Evolutionary conservation across 2,329 filamentous ascomycete species (phyloP).

Genomic region (Phialocephala sp.): DNA sequence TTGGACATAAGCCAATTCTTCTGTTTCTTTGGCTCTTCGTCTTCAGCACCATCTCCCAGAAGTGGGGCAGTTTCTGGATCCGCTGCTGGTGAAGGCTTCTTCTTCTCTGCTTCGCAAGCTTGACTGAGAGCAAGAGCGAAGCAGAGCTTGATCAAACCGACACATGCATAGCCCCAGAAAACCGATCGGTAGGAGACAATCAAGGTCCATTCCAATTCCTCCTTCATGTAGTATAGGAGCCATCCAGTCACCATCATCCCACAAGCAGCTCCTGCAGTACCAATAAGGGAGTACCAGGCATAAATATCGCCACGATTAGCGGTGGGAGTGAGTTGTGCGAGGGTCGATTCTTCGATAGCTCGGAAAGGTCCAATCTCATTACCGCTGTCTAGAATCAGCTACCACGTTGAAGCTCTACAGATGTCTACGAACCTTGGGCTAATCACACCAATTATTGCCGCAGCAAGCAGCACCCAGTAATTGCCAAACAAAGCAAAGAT

Average conservation of each 20-base stretch:
- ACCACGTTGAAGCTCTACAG: constrained; percentile 1
- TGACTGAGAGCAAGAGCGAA: constrained; percentile 56
- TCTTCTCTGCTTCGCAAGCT: constrained; percentile 46
- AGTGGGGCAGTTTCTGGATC: constrained; percentile 40
- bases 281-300: constrained; percentile 65
- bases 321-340: constrained; percentile 59
- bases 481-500: constrained; percentile 58
- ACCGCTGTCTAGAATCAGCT: constrained; percentile 49
- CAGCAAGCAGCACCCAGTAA: constrained; percentile 63
- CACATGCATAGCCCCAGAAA: constrained; percentile 61
- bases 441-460: constrained; percentile 66
- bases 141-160: constrained; percentile 63
- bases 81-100: constrained; percentile 41
- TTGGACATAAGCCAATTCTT: constrained; percentile 41
- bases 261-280: constrained; percentile 63
- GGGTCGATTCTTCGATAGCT: constrained; percentile 64
- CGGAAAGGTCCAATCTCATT: constrained; percentile 69
- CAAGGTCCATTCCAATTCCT: constrained; percentile 49
- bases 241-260: constrained; percentile 66
- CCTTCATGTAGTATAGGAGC: constrained; percentile 57
- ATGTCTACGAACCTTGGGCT: constrained; percentile 53
- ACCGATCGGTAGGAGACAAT: constrained; percentile 58
- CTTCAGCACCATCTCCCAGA: constrained; percentile 33
- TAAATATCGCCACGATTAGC: constrained; percentile 59
- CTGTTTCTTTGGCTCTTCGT: constrained; percentile 34